These are phyloP conservation scores for Aspergillus texensis DNA, from an alignment of 2,329 filamentous ascomycete genomes.

Conservation along the genomic window DNA sequence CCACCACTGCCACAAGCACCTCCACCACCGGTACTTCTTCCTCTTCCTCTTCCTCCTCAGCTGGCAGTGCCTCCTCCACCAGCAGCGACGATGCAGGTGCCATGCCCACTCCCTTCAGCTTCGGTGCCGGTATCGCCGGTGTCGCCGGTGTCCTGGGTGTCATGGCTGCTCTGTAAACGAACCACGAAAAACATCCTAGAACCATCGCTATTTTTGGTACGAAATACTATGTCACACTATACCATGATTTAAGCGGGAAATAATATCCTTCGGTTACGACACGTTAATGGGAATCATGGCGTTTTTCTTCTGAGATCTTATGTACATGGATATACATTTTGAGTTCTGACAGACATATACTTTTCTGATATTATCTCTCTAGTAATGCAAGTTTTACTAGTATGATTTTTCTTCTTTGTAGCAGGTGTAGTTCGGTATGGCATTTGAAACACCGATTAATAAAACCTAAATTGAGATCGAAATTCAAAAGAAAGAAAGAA, in stretches of 20 bases:
- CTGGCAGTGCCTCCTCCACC: slow-evolving; percentile 14
- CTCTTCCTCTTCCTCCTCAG: slow-evolving; percentile 9
- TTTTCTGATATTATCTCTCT: not conserved
- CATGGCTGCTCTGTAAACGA: slow-evolving; percentile 33
- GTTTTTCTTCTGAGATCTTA: not conserved
- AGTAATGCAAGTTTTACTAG: not conserved
- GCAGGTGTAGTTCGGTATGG: too few relatives aligned
- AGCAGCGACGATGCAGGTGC: slow-evolving; percentile 23
- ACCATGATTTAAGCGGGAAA: slow-evolving; percentile 1
- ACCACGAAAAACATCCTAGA: too few relatives aligned
- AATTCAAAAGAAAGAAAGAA: too few relatives aligned
- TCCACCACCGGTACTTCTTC: slow-evolving; percentile 13
- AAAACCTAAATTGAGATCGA: too few relatives aligned
- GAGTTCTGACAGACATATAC: not conserved
- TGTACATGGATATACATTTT: not conserved
- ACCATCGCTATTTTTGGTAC: not conserved
- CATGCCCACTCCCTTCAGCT: slow-evolving; percentile 25
- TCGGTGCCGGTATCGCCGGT: slow-evolving; percentile 22
- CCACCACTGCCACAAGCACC: not conserved
- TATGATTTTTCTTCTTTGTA: too few relatives aligned
- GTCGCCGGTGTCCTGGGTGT: slow-evolving; percentile 32
- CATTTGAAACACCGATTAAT: too few relatives aligned
- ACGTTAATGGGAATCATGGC: slow-evolving; percentile 2
- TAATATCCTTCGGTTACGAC: not conserved
- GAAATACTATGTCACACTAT: not conserved